Conservation (phyloP, 805 yeast genomes). For the Starmerella khaoyaiensis region DNA sequence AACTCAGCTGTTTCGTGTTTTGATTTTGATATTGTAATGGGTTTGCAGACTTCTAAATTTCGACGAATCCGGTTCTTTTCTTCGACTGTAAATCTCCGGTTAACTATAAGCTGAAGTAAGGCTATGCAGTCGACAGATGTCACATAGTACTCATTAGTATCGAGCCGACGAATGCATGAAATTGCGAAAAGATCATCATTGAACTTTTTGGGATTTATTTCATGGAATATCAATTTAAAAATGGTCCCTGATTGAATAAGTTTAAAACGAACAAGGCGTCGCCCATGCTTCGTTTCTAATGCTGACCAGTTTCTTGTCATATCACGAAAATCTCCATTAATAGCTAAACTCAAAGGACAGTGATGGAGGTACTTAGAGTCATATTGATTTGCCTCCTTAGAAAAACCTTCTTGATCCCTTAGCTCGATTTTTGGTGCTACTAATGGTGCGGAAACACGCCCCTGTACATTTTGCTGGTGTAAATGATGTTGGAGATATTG, state of each 20-base stretch:
- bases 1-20: slow-evolving; percentile 29
- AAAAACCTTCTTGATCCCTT: no score
- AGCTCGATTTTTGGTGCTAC: no score
- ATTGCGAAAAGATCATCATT: slow-evolving; percentile 35
- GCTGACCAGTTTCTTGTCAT: slow-evolving; percentile 36
- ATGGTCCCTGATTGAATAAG: slow-evolving; percentile 26
- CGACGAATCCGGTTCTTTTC: slow-evolving; percentile 60
- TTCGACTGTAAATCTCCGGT: slow-evolving; percentile 44
- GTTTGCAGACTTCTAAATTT: slow-evolving; percentile 50
- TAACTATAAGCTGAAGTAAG: slow-evolving; percentile 44
- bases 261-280: slow-evolving; percentile 39
- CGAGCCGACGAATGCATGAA: slow-evolving; percentile 48
- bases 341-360: no score
- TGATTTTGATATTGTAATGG: slow-evolving; percentile 44
- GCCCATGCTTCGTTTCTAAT: slow-evolving; percentile 30
- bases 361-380: no score
- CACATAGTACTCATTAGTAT: slow-evolving; percentile 37
- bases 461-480: background rate
- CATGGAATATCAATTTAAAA: slow-evolving; percentile 25
- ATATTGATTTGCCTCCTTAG: no score
- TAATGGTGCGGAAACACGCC: no score
- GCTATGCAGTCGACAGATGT: slow-evolving; percentile 54
- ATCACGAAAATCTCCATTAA: slow-evolving; percentile 22
- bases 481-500: background rate
- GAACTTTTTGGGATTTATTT: slow-evolving; percentile 31